Conservation (phyloP, 805 yeast species). For the Myxozyma nipponensis region DNA sequence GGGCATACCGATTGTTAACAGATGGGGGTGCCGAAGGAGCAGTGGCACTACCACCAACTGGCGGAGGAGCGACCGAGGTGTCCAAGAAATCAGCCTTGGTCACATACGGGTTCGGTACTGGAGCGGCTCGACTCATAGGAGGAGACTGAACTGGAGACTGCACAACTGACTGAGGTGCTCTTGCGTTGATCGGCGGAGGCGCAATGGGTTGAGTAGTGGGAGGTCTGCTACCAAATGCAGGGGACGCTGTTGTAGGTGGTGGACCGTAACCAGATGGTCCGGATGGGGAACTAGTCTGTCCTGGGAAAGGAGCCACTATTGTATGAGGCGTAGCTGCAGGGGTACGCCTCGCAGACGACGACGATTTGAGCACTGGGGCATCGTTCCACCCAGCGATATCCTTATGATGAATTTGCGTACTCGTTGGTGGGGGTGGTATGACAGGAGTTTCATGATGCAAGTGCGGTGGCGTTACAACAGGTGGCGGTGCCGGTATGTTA, state of each 20-base stretch:
- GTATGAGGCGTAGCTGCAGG: constrained; percentile 32
- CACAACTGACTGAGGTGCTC: constrained; percentile 19
- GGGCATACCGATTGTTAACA: constrained; percentile 7
- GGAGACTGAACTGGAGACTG: constrained; percentile 25
- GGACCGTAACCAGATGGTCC: constrained; percentile 39
- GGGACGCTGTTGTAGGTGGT: constrained; percentile 5
- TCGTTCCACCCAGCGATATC: constrained; percentile 28
- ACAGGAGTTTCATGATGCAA: constrained; percentile 17
- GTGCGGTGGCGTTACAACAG: constrained; percentile 22
- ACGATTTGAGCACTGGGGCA: constrained; percentile 24
- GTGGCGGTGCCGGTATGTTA: constrained; percentile 26
- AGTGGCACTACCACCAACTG: constrained; percentile 9
- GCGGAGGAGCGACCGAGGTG: constrained; percentile 7
- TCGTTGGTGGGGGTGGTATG: constrained; percentile 24
- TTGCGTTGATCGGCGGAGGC: constrained; percentile 26
- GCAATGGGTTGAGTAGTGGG: constrained; percentile 17
- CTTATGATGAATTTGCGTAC: constrained; percentile 13
- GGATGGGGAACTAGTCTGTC: constrained; percentile 30
- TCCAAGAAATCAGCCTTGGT: background rate
- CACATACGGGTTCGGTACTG: constrained; percentile 9
- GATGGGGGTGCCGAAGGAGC: constrained; percentile 14
- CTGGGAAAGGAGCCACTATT: constrained; percentile 27
- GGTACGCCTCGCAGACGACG: constrained; percentile 24
- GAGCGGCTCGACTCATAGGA: constrained; percentile 10
- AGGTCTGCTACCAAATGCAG: constrained; percentile 10